Evolutionary conservation across 306 rosid genomes (phyloP).

Genomic region (Cucurbita maxima): DNA sequence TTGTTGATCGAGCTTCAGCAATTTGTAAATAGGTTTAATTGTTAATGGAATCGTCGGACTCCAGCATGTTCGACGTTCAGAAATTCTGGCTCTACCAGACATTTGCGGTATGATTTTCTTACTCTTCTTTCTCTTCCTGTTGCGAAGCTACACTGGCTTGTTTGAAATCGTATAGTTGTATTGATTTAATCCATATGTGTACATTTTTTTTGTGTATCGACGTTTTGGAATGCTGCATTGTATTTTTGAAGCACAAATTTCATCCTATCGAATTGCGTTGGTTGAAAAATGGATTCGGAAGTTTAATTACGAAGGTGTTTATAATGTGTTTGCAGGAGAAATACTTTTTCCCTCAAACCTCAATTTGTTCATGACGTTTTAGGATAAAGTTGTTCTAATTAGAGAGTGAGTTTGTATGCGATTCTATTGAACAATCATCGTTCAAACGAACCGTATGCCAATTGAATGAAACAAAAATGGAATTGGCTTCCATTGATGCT

Average conservation of each 20-base stretch:
- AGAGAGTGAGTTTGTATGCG: neutral
- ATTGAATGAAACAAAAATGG: neutral
- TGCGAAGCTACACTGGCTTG: neutral
- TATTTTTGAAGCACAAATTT: neutral
- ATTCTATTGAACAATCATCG: neutral
- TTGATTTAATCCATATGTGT: neutral
- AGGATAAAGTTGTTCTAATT: neutral
- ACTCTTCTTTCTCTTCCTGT: neutral
- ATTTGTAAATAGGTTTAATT: neutral
- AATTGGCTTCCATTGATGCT: neutral
- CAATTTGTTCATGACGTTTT: neutral
- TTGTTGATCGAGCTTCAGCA: constrained; percentile 21
- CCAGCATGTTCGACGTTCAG: constrained; percentile 40
- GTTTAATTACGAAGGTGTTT: neutral
- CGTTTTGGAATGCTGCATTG: neutral
- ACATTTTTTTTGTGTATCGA: neutral
- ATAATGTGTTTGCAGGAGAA: neutral
- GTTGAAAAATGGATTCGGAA: neutral
- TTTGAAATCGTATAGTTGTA: neutral
- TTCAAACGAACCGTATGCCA: neutral
- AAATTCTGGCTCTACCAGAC: constrained; percentile 93
- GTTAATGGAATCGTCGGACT: constrained; percentile 11
- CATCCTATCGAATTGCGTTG: neutral
- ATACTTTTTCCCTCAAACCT: neutral
- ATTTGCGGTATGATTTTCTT: constrained; percentile 41